These are phyloP conservation scores for Fusarium odoratissimum DNA, from an alignment of 2,329 filamentous ascomycete genomes.

Conservation along the genomic window DNA sequence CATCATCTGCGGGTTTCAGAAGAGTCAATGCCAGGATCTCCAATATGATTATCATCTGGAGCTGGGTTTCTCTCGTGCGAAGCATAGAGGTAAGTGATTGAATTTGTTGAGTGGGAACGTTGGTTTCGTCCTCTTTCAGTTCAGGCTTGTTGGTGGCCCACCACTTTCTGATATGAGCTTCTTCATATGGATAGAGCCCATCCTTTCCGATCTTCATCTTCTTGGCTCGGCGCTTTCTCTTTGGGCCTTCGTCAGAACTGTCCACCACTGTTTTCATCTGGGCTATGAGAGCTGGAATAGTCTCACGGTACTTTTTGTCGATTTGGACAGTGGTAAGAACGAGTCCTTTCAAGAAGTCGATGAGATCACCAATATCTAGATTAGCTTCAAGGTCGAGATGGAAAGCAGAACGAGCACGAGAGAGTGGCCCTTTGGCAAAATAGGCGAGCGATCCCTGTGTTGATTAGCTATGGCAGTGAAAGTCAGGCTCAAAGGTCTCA, in stretches of 20 bases:
- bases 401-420: conserved; percentile 78
- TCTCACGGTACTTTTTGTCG: conserved; percentile 84
- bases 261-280: conserved; percentile 67
- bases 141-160: conserved; percentile 71
- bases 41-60: conserved; percentile 83
- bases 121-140: conserved; percentile 60
- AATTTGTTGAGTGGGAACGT: conserved; percentile 62
- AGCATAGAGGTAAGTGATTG: conserved; percentile 73
- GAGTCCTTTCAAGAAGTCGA: conserved; percentile 75
- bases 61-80: conserved; percentile 79
- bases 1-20: conserved; percentile 55
- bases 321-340: conserved; percentile 74
- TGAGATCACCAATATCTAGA: conserved; percentile 71
- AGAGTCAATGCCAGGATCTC: conserved; percentile 79
- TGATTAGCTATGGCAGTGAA: neutral
- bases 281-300: conserved; percentile 70
- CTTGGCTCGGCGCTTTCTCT: conserved; percentile 66
- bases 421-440: conserved; percentile 84
- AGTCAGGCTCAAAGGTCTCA: conserved; percentile 49
- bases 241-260: conserved; percentile 61
- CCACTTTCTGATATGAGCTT: conserved; percentile 74
- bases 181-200: conserved; percentile 75
- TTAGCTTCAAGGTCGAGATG: conserved; percentile 70
- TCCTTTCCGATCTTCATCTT: conserved; percentile 76
- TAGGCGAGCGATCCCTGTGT: conserved; percentile 79